Conservation (phyloP, 257 asterid species). For the Solanum paucissectum region DNA sequence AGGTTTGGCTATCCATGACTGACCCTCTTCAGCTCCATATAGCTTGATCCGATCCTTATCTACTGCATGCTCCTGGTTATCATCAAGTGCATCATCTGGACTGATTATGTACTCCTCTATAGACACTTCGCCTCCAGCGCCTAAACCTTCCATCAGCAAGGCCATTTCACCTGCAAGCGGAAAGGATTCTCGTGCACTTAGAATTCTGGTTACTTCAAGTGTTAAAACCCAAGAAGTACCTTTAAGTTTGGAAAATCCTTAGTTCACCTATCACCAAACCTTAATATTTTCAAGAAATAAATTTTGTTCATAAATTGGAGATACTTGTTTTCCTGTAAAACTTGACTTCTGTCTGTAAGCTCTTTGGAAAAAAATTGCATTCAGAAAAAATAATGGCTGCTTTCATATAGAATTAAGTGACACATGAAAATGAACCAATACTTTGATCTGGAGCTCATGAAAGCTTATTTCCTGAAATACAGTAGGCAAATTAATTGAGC, state of each 20-base stretch:
- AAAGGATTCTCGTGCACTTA: not conserved
- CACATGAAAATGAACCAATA: not conserved
- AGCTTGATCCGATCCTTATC: constrained; percentile 58
- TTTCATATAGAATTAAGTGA: not conserved
- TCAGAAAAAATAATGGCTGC: not conserved
- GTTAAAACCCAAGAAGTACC: not conserved
- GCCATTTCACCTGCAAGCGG: constrained; percentile 84
- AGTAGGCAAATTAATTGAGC: not conserved
- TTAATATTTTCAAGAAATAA: not conserved
- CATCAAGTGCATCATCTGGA: constrained; percentile 55
- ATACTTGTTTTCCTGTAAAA: not conserved
- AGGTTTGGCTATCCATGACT: constrained; percentile 88
- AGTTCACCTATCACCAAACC: not conserved
- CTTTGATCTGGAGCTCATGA: not conserved
- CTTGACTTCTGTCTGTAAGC: not conserved
- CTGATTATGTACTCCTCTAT: constrained; percentile 79
- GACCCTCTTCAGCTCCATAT: constrained; percentile 94
- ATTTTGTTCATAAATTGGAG: not conserved
- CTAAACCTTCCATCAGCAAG: constrained; percentile 71
- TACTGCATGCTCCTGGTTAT: constrained; percentile 41
- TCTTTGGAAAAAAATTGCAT: not conserved
- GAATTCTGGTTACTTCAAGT: not conserved
- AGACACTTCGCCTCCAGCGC: constrained; percentile 73
- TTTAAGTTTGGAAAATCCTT: not conserved
- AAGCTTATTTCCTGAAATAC: not conserved